Evolutionary conservation across 305 asterid genomes (phyloP), one percentile per base, ranked within the genome.

Genomic region (Fraxinus ornus): DNA sequence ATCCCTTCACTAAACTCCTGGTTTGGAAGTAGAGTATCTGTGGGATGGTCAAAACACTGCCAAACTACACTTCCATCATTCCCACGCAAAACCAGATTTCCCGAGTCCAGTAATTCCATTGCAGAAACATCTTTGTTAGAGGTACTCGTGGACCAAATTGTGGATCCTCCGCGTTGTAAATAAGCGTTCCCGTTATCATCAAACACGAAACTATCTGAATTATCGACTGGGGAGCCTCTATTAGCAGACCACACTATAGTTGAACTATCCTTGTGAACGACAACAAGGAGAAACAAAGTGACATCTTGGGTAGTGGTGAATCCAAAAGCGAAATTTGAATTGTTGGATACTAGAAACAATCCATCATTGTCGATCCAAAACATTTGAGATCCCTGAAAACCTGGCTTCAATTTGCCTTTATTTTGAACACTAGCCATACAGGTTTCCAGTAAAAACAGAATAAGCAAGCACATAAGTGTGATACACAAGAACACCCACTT

Each of bases 221-320:
- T 83, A 5, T 57, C 85, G 24, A 94, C 89, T 0, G 95, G 97
- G 75, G 90, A 86, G 41, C 70, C 94, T 85, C 97, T 87, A 19
- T 94, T 95, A 78, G 97, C 99, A 7, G 95, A 86, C 99, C 99
- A 95, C 60, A 94, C 89, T 7, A 91, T 24, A 30, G 97, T 93
- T 47, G 92, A 84, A 86, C 91, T 91, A 87, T 90, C 86, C 81
- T 76, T 76, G 85, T 94, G 97, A 24, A 87, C 79, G 32, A 94
- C 97, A 77, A 85, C 95, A 77, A 95, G 91, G 35, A 89, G 92
- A 86, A 93, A 92, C 78, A 70, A 75, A 76, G 98, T 86, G 66
- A 84, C 89, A 76, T 87, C 87, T 57, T 73, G 74, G 5, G 89
- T 84, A 17, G 87, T 37, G 3, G 77, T 32, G 75, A 94, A 91